phyloP scores from a whole-genome alignment of 495 filamentous ascomycete species.

The Hyphodiscus hymeniophilus region DNA sequence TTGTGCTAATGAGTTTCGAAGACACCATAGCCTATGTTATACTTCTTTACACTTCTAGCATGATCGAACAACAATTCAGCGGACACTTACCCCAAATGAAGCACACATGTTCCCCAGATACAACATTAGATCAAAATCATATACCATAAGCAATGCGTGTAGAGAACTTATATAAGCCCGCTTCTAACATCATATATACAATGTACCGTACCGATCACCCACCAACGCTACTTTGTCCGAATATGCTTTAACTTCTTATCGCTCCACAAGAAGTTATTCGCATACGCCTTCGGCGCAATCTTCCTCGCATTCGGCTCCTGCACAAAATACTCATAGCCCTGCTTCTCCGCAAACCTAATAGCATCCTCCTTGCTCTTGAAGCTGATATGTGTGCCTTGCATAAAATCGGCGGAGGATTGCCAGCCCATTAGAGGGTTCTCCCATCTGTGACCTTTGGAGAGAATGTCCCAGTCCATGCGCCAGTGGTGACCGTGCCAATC shows the following conservation, averaged over 20 bases:
- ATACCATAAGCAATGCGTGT: too few relatives aligned
- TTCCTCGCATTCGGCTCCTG: constrained; percentile 89
- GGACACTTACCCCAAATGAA: too few relatives aligned
- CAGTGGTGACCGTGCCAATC: constrained; percentile 73
- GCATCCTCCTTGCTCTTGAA: constrained; percentile 95
- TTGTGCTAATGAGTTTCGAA: too few relatives aligned
- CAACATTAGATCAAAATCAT: too few relatives aligned
- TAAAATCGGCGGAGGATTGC: constrained; percentile 87
- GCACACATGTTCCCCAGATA: too few relatives aligned
- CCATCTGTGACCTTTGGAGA: constrained; percentile 83
- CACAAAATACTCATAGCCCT: constrained; percentile 98
- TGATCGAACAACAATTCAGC: too few relatives aligned
- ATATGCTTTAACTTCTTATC: constrained; percentile 84
- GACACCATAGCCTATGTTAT: too few relatives aligned
- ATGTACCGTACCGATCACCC: neutral
- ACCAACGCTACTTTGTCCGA: constrained; percentile 64
- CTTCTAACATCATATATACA: constrained; percentile 19
- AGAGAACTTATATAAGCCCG: neutral
- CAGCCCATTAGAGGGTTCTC: constrained; percentile 98
- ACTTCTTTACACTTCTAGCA: too few relatives aligned
- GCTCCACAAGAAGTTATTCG: constrained; percentile 87
- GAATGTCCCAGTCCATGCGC: constrained; percentile 98
- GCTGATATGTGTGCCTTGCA: constrained; percentile 84
- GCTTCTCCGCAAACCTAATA: constrained; percentile 92
- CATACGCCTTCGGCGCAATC: constrained; percentile 87